Percentiles rank a stretch among this genome's conserved stretches.
These are phyloP conservation scores for Coemansia sp. DNA, from an alignment of 192 early-diverging fungal genomes.

Conservation along the genomic window DNA sequence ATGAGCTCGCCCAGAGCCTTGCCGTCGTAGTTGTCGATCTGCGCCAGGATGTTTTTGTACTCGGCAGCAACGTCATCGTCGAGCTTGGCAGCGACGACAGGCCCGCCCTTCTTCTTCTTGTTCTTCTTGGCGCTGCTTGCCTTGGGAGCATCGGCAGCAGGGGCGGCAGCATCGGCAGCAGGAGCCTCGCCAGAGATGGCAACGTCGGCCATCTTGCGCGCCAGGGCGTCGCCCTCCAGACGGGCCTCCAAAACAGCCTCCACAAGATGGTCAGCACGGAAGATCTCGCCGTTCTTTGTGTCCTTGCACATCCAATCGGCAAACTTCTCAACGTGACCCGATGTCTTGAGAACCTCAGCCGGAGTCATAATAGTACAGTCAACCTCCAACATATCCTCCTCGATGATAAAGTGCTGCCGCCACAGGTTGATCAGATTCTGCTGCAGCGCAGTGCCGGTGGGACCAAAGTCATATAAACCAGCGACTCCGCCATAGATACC, in stretches of 20 bases:
- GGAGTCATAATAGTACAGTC: slow-evolving; percentile 99
- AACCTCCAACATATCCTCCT: slow-evolving; percentile 99
- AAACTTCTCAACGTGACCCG: slow-evolving; percentile 98
- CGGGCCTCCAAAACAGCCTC: slow-evolving; percentile 90
- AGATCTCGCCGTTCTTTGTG: slow-evolving; percentile 85
- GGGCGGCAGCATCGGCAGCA: slow-evolving; percentile 26
- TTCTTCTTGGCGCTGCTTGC: slow-evolving; percentile 44
- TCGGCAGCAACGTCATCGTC: slow-evolving; percentile 58
- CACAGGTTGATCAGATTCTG: slow-evolving; percentile 85
- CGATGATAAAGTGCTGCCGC: slow-evolving; percentile 96
- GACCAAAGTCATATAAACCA: slow-evolving; percentile 98
- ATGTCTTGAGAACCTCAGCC: slow-evolving; percentile 91
- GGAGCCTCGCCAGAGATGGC: slow-evolving; percentile 4
- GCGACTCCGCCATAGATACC: slow-evolving; percentile 94
- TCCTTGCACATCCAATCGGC: slow-evolving; percentile 99
- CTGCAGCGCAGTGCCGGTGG: slow-evolving; percentile 88
- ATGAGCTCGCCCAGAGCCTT: slow-evolving; percentile 83
- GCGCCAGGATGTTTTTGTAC: slow-evolving; percentile 86
- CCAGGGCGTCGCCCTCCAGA: slow-evolving; percentile 79
- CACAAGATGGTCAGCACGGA: slow-evolving; percentile 96
- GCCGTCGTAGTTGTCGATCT: slow-evolving; percentile 96
- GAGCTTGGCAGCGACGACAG: slow-evolving; percentile 60
- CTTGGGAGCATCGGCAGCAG: slow-evolving; percentile 28
- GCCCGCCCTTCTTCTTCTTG: slow-evolving; percentile 69
- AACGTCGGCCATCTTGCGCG: slow-evolving; percentile 52